Evolutionary conservation across 2,329 filamentous ascomycete species (phyloP), one percentile per base, ranked within the genome.

Genomic region (Xylaria sp.): DNA sequence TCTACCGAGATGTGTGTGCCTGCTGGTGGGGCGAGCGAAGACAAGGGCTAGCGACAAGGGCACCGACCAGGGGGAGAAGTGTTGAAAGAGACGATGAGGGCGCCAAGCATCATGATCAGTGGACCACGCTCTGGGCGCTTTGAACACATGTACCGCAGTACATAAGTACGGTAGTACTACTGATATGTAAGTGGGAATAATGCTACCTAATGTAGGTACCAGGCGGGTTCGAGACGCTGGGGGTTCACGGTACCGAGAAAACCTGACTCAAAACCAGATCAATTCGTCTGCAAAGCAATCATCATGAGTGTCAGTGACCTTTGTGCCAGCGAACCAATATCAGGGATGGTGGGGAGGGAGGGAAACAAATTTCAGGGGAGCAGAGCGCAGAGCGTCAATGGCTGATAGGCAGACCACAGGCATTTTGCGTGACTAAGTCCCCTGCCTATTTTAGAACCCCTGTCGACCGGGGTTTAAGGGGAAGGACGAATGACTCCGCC

Each of bases 321-420:
- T 28, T 18, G 8, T 55, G 36, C 54, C 33, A 41, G 13, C 51
- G 1, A 54, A 12, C 33, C 23, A 46, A 13, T 12, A 46, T 23
- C 28, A 33, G 15, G 43, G 28, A 56, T 43, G 31, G 52, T 20
- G 52, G 49, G 3, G 25, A 31, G 12, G 15, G 49, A 51, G 33
- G 51, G 49, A 60, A 58, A 62, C 67, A 69, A 62, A 68, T 68
- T 68, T 71, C 68, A 71, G 68, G 68, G 68, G 68, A 54, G 39
- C 65, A 57, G 33, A 36, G 8, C 33, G 33, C 33, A 36, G 61
- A 62, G 66, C 15, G 56, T 39, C 58, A 59, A 62, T 62, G 56
- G 56, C 56, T 49, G 46, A 54, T 59, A 36, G 62, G n/a, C 46
- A 25, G 23, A 23, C 20, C 23, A 61, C 56, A 48, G 66, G 41